Evolutionary conservation across 495 filamentous ascomycete species (phyloP).

Genomic region (Penicillium daleae): DNA sequence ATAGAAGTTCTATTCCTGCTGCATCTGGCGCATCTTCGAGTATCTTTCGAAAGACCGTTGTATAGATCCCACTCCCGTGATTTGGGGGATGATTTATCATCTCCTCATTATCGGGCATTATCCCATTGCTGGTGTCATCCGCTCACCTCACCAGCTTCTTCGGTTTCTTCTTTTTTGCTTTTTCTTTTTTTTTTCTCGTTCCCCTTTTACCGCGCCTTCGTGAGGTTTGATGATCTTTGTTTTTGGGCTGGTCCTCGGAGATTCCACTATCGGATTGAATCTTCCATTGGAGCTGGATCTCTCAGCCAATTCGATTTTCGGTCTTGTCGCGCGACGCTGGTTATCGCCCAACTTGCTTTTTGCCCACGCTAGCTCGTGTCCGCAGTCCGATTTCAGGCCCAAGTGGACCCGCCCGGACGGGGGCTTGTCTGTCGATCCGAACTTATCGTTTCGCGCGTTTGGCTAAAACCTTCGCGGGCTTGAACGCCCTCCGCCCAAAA

Average conservation of each 20-base stretch:
- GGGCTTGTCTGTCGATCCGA: slow-evolving; percentile 24
- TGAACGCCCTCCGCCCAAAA: slow-evolving; percentile 17
- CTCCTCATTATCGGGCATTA: slow-evolving; percentile 22
- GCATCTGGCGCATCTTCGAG: no score
- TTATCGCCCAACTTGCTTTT: slow-evolving; percentile 17
- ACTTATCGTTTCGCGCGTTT: slow-evolving; percentile 23
- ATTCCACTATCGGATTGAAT: no score
- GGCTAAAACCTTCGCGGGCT: background rate
- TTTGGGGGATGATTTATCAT: no score
- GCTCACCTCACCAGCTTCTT: slow-evolving; percentile 3
- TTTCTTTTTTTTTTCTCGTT: slow-evolving; percentile 7
- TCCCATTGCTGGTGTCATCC: slow-evolving; percentile 32
- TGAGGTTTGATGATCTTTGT: background rate
- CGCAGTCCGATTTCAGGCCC: slow-evolving; percentile 28
- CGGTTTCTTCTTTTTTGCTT: slow-evolving; percentile 7
- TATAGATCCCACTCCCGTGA: background rate
- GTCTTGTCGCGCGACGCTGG: background rate
- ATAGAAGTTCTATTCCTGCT: background rate
- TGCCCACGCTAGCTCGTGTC: background rate
- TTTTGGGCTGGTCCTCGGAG: background rate
- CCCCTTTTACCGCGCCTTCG: slow-evolving; percentile 22
- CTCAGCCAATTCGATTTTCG: no score
- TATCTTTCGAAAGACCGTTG: background rate
- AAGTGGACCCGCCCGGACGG: slow-evolving; percentile 16
- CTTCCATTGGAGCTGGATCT: no score